A percentile compares a stretch with the other conserved stretches of the same genome.
Evolutionary conservation across 495 filamentous ascomycete species (phyloP).

Genomic region (Cenococcum geophilum): DNA sequence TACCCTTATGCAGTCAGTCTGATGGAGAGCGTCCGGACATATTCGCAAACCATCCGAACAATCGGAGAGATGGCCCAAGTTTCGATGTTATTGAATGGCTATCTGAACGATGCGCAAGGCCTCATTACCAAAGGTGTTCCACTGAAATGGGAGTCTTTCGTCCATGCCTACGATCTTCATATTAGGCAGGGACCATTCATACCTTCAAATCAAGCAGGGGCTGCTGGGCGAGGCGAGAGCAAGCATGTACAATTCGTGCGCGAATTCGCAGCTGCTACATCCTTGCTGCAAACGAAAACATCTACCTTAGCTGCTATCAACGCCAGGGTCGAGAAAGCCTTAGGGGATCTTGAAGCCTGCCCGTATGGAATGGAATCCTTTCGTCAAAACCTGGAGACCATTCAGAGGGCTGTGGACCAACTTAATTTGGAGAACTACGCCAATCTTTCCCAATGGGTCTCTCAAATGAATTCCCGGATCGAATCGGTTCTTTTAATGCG

Average conservation of each 20-base stretch:
- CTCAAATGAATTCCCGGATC: slow-evolving; percentile 75
- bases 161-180: slow-evolving; percentile 90
- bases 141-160: slow-evolving; percentile 92
- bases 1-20: slow-evolving; percentile 96
- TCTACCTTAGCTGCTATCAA: slow-evolving; percentile 70
- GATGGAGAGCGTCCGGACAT: slow-evolving; percentile 93
- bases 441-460: slow-evolving; percentile 84
- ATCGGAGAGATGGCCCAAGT: slow-evolving; percentile 81
- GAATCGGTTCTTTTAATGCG: slow-evolving; percentile 68
- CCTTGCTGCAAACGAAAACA: slow-evolving; percentile 80
- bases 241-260: slow-evolving; percentile 94
- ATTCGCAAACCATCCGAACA: slow-evolving; percentile 74
- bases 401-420: slow-evolving; percentile 88
- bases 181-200: slow-evolving; percentile 56
- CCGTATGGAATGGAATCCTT: slow-evolving; percentile 72
- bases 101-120: slow-evolving; percentile 76
- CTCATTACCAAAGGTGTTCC: slow-evolving; percentile 81
- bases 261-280: slow-evolving; percentile 80
- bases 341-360: slow-evolving; percentile 77
- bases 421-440: slow-evolving; percentile 92
- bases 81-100: slow-evolving; percentile 77
- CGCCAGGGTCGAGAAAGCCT: slow-evolving; percentile 72
- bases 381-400: slow-evolving; percentile 67
- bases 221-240: slow-evolving; percentile 49
- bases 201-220: slow-evolving; percentile 16